Conservation (phyloP, 306 rosid species). For the Luffa aegyptiaca region DNA sequence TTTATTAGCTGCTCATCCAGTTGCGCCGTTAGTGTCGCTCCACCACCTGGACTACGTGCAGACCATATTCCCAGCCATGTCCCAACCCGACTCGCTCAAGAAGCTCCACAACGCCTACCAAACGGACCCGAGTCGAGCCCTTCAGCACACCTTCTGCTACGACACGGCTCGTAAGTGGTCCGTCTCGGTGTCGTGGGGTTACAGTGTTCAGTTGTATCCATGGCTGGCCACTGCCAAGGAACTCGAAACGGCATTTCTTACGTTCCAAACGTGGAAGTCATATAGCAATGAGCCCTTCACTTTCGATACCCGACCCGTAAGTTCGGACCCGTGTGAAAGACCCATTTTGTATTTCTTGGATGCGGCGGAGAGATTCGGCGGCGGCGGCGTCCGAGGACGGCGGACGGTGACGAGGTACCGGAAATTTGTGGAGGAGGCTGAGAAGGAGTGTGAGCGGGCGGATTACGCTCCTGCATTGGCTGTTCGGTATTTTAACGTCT, state of each 20-base stretch:
- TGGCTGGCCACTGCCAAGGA: conserved; percentile 26
- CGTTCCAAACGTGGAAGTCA: conserved; percentile 46
- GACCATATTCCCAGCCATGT: conserved; percentile 39
- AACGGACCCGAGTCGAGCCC: conserved; percentile 48
- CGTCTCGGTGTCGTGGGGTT: conserved; percentile 70
- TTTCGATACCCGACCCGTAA: conserved; percentile 37
- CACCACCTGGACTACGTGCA: conserved; percentile 59
- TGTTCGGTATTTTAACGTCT: conserved; percentile 30
- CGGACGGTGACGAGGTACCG: conserved; percentile 23
- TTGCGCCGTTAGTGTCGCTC: conserved; percentile 62
- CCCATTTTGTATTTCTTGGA: conserved; percentile 35
- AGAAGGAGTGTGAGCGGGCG: conserved; percentile 10
- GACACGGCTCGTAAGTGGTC: conserved; percentile 56
- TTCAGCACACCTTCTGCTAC: conserved; percentile 47
- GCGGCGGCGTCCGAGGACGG: not conserved
- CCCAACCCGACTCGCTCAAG: conserved; percentile 16
- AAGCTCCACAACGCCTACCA: conserved; percentile 14
- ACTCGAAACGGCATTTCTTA: conserved; percentile 31
- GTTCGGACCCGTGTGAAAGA: conserved; percentile 22
- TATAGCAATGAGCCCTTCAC: conserved; percentile 28
- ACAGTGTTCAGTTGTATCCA: conserved; percentile 44
- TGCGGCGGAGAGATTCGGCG: conserved; percentile 11
- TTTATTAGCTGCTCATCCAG: conserved; percentile 55
- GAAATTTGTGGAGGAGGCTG: conserved; percentile 1
- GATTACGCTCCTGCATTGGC: conserved; percentile 16